Conservation (phyloP, 139 green algal genomes). For the Chlamydomonas sp. region DNA sequence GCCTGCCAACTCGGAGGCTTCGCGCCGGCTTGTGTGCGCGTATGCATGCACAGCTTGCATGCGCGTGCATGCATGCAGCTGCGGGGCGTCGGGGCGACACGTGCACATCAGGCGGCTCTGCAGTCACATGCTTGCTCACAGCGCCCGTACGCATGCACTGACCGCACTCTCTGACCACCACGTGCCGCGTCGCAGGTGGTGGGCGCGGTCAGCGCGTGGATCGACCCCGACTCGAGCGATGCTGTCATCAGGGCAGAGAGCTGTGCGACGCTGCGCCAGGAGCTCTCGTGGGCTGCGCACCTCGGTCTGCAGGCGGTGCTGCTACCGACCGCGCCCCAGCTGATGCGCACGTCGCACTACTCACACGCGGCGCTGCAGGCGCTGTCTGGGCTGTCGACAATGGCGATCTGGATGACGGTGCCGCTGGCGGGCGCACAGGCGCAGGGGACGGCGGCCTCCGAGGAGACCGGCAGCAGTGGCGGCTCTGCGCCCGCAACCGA, state of each 20-base stretch:
- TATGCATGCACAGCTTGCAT: not conserved
- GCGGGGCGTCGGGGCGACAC: too few species aligned
- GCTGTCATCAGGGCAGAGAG: constrained; percentile 35
- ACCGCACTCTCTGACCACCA: too few species aligned
- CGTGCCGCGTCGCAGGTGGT: constrained; percentile 82
- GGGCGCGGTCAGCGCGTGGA: constrained; percentile 65
- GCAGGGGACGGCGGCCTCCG: not conserved
- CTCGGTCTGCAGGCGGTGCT: constrained; percentile 82
- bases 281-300: constrained; percentile 90
- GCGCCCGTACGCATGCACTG: too few species aligned
- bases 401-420: constrained; percentile 82
- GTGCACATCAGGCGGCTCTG: too few species aligned
- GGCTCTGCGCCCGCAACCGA: not conserved
- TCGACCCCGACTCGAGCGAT: constrained; percentile 63
- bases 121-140: too few species aligned
- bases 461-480: not conserved
- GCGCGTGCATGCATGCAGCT: not conserved
- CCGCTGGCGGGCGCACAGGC: too few species aligned
- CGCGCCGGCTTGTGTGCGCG: not conserved
- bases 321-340: constrained; percentile 42
- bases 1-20: not conserved
- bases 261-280: constrained; percentile 53
- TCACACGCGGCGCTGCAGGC: constrained; percentile 51
- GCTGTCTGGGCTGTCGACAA: constrained; percentile 51
- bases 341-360: constrained; percentile 50